phyloP scores from a whole-genome alignment of 257 asterid genomes.

The Striga asiatica region DNA sequence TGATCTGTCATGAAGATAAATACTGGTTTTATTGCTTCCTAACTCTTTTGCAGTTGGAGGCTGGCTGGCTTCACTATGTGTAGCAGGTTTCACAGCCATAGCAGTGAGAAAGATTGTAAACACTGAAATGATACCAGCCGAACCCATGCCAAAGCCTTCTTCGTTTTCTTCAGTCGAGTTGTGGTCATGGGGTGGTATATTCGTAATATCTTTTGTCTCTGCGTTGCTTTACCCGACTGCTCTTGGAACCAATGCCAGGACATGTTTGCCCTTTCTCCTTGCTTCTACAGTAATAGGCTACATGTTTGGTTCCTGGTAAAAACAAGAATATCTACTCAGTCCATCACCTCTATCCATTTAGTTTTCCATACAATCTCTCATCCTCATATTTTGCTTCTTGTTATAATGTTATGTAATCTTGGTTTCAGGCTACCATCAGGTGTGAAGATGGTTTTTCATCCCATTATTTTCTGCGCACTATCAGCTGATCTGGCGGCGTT shows the following conservation, averaged over 20 bases:
- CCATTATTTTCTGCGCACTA: constrained; percentile 77
- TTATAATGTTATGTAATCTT: constrained; percentile 9
- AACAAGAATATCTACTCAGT: constrained; percentile 14
- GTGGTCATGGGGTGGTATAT: constrained; percentile 72
- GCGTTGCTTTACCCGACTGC: constrained; percentile 60
- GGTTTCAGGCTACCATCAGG: constrained; percentile 63
- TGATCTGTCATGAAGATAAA: no score
- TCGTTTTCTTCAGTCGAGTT: constrained; percentile 65
- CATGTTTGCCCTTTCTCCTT: constrained; percentile 91
- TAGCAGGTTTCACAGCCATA: constrained; percentile 86
- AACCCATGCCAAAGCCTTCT: constrained; percentile 89
- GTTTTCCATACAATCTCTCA: background rate
- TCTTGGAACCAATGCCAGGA: constrained; percentile 78
- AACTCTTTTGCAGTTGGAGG: constrained; percentile 57
- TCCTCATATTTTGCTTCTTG: background rate
- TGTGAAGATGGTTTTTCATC: constrained; percentile 75
- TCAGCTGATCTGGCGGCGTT: constrained; percentile 85
- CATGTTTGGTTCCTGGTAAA: constrained; percentile 76
- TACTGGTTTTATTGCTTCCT: background rate
- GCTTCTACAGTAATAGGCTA: constrained; percentile 85
- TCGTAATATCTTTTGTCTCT: constrained; percentile 51
- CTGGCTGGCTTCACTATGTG: constrained; percentile 85
- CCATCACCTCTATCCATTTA: background rate
- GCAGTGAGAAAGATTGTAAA: constrained; percentile 82
- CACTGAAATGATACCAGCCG: constrained; percentile 77